Evolutionary conservation across 2,329 filamentous ascomycete genomes (phyloP).

Genomic region (Penicillium freii): DNA sequence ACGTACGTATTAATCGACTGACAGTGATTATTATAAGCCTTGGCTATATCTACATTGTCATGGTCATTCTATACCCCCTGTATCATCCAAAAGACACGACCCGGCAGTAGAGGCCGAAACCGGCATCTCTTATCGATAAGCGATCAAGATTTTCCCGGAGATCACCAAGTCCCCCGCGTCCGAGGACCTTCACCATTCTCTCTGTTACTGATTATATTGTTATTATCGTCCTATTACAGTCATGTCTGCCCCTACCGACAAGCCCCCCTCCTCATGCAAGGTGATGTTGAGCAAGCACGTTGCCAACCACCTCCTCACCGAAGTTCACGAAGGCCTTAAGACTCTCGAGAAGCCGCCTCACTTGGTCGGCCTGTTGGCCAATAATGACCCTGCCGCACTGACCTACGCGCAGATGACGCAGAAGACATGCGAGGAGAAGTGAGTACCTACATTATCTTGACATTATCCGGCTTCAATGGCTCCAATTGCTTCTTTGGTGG

Average conservation of each 20-base stretch:
- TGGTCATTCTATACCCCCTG: not conserved
- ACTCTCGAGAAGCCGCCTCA: conserved; percentile 71
- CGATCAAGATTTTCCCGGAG: conserved; percentile 33
- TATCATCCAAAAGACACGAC: not conserved
- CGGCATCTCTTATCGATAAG: conserved; percentile 42
- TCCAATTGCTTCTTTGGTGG: conserved; percentile 1
- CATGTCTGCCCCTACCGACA: conserved; percentile 35
- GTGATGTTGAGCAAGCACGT: conserved; percentile 86
- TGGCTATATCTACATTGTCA: not conserved
- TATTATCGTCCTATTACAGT: conserved; percentile 3
- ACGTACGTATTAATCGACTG: not conserved
- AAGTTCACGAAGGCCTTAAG: conserved; percentile 73
- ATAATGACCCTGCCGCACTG: conserved; percentile 81
- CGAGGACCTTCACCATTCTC: conserved; percentile 9
- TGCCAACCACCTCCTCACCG: conserved; percentile 73
- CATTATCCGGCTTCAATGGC: conserved; percentile 11
- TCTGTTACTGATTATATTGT: conserved; percentile 1
- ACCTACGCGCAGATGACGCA: conserved; percentile 97
- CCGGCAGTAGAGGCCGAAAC: conserved; percentile 27
- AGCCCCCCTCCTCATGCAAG: conserved; percentile 66
- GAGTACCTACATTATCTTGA: conserved; percentile 44
- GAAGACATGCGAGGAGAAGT: conserved; percentile 96
- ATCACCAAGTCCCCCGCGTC: conserved; percentile 12
- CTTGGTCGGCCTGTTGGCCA: conserved; percentile 88
- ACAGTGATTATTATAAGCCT: not conserved